Conservation (phyloP, 306 rosid species). For the Arachis hypogaea region DNA sequence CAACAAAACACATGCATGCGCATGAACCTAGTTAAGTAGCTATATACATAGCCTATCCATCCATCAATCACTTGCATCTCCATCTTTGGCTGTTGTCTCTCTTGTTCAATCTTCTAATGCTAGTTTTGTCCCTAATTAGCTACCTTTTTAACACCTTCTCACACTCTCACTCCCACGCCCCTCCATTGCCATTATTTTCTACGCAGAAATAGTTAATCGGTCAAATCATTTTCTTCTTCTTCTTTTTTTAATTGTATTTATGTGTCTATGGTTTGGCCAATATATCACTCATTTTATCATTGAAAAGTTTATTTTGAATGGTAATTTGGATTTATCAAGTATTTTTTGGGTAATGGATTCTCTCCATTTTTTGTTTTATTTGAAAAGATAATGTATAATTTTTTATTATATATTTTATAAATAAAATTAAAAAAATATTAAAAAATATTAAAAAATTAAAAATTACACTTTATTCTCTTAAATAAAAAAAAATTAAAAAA, state of each 20-base stretch:
- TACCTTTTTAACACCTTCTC: not conserved
- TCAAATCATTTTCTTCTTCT: not conserved
- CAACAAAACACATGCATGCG: conserved; percentile 36
- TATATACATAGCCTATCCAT: conserved; percentile 20
- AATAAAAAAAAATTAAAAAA: no score
- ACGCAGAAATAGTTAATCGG: not conserved
- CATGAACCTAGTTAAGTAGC: not conserved
- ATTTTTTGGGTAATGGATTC: no score
- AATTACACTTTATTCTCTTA: no score
- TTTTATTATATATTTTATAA: no score
- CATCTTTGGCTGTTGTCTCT: conserved; percentile 32
- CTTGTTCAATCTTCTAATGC: conserved; percentile 35
- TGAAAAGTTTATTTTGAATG: conserved; percentile 9
- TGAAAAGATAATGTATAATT: no score
- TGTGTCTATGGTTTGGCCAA: conserved; percentile 7
- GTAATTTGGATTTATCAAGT: conserved; percentile 26
- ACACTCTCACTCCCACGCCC: not conserved
- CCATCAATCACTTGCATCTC: conserved; percentile 46
- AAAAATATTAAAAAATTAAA: no score
- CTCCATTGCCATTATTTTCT: not conserved
- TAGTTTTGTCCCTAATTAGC: conserved; percentile 14
- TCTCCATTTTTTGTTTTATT: no score
- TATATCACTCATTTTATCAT: conserved; percentile 25
- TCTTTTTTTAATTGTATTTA: not conserved
- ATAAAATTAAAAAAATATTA: no score